A percentile compares a stretch with the other conserved stretches of the same genome.
Evolutionary conservation across 768 basidiomycete species (phyloP).

Genomic region (Hemileccinum rubropunctum): DNA sequence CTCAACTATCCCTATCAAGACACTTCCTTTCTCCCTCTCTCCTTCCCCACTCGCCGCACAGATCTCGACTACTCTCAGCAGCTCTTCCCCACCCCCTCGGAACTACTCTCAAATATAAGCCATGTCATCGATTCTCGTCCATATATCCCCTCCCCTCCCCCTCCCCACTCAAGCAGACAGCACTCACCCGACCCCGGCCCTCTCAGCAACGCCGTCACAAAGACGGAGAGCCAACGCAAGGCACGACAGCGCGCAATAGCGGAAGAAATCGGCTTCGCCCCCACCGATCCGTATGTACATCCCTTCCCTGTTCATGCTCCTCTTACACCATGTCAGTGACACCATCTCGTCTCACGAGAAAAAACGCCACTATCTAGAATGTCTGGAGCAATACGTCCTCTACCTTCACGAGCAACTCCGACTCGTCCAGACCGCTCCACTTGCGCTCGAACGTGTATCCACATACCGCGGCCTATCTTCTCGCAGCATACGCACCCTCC

Average conservation of each 20-base stretch:
- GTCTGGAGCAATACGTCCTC: conserved; percentile 66
- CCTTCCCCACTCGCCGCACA: too few species aligned
- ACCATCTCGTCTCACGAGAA: conserved; percentile 79
- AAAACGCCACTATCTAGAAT: conserved; percentile 70
- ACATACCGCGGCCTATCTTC: conserved; percentile 56
- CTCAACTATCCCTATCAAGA: too few species aligned
- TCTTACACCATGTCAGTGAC: conserved; percentile 40
- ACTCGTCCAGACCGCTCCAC: conserved; percentile 46
- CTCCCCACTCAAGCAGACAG: conserved; percentile 4
- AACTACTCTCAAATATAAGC: conserved; percentile 49
- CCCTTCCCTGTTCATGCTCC: neutral
- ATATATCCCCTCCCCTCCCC: conserved; percentile 11
- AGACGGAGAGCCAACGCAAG: conserved; percentile 51
- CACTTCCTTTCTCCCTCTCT: too few species aligned
- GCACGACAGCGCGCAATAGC: conserved; percentile 57
- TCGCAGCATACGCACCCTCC: conserved; percentile 64
- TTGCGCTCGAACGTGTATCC: conserved; percentile 48
- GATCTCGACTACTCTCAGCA: conserved; percentile 25
- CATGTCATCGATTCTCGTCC: conserved; percentile 7
- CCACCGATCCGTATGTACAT: conserved; percentile 57
- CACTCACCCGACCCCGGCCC: conserved; percentile 15
- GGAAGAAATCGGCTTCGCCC: conserved; percentile 51
- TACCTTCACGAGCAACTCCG: conserved; percentile 63
- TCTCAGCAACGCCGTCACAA: conserved; percentile 3
- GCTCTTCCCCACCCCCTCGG: conserved; percentile 65